Percentiles rank a stretch among this genome's conserved stretches.
phyloP scores from a whole-genome alignment of 176 grass and related monocot species.

The Triticum timopheevii region DNA sequence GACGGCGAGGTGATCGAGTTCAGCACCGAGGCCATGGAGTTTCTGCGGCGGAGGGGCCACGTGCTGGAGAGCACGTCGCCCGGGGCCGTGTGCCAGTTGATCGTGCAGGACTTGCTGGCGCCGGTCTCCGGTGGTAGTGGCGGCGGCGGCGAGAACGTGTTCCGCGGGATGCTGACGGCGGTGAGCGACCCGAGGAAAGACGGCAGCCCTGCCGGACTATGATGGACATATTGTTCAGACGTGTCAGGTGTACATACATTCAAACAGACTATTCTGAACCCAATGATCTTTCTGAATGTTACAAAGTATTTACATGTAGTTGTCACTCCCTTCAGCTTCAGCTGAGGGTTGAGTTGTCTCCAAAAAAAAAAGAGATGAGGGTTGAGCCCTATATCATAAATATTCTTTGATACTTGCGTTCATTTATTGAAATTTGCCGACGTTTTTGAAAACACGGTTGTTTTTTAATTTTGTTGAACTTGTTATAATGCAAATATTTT shows the following conservation, averaged over 20 bases:
- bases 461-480: too few species aligned
- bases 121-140: not conserved
- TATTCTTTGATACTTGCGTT: too few species aligned
- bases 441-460: too few species aligned
- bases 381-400: too few species aligned
- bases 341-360: too few species aligned
- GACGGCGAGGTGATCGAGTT: slow-evolving; percentile 64
- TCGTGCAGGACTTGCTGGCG: slow-evolving; percentile 60
- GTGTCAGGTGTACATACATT: not conserved
- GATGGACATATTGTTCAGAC: not conserved
- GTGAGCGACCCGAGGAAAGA: slow-evolving; percentile 91
- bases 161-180: slow-evolving; percentile 71
- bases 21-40: slow-evolving; percentile 31
- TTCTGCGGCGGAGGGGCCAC: slow-evolving; percentile 61
- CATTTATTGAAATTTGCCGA: too few species aligned
- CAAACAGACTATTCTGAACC: not conserved
- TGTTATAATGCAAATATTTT: too few species aligned
- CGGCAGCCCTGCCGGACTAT: slow-evolving; percentile 66
- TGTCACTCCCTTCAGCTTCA: too few species aligned
- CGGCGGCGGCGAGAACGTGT: slow-evolving; percentile 13
- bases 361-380: too few species aligned
- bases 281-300: not conserved
- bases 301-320: too few species aligned
- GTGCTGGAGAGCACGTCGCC: not conserved
- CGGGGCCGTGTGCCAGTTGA: slow-evolving; percentile 69